phyloP scores from a whole-genome alignment of 495 filamentous ascomycete genomes.

The Aspergillus ostianus region DNA sequence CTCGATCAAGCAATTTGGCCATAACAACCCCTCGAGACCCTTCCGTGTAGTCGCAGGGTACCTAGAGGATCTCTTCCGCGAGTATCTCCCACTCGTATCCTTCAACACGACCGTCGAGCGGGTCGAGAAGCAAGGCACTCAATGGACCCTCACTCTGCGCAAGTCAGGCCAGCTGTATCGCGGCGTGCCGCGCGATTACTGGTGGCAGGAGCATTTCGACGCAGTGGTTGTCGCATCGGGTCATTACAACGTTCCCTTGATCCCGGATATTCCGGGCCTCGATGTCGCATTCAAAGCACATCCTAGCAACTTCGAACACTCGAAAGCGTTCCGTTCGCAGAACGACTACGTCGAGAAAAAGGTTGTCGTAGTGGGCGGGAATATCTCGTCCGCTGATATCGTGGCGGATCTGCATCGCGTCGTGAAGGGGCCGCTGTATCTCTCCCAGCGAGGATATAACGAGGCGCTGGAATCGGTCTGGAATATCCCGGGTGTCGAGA shows the following conservation, averaged over 20 bases:
- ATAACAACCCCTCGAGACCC: conserved; percentile 25
- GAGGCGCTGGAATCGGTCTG: conserved; percentile 21
- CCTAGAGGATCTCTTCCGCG: conserved; percentile 26
- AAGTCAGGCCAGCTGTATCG: conserved; percentile 18
- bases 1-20: conserved; percentile 21
- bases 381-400: conserved; percentile 29
- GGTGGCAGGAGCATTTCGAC: conserved; percentile 49
- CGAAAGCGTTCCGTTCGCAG: conserved; percentile 25
- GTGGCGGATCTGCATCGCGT: conserved; percentile 29
- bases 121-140: conserved; percentile 21
- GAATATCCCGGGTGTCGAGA: conserved; percentile 23
- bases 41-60: conserved; percentile 25
- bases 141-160: conserved; percentile 28
- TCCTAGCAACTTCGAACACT: conserved; percentile 26
- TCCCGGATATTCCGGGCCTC: conserved; percentile 52
- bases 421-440: conserved; percentile 20
- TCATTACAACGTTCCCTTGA: conserved; percentile 66
- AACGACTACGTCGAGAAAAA: conserved; percentile 29
- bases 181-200: conserved; percentile 21
- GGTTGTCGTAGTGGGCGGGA: conserved; percentile 31
- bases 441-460: conserved; percentile 24
- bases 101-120: conserved; percentile 31
- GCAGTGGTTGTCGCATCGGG: conserved; percentile 75
- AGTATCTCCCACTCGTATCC: conserved; percentile 22
- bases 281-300: conserved; percentile 8